Conservation (phyloP, 108 stramenopile genomes). For the Discostella pseudostelligera region DNA sequence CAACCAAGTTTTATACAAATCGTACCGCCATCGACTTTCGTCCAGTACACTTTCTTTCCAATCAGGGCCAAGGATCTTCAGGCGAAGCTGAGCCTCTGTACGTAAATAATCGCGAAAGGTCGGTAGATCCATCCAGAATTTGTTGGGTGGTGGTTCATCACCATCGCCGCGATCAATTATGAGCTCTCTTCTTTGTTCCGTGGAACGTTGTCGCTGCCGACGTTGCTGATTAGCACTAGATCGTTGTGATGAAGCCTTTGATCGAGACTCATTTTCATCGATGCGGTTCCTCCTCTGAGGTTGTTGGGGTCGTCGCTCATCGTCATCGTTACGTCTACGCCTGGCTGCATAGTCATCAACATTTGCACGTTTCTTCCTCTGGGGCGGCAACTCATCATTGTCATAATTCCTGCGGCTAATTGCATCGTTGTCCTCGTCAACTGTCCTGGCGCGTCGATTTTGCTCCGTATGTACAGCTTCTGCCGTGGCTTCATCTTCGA, state of each 20-base stretch:
- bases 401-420: constrained; percentile 4
- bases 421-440: not conserved
- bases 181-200: constrained; percentile 27
- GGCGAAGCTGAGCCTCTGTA: constrained; percentile 64
- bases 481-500: not conserved
- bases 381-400: not conserved
- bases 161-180: constrained; percentile 38
- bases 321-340: constrained; percentile 1
- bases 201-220: constrained; percentile 10
- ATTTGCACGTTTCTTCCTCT: not conserved
- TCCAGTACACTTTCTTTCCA: constrained; percentile 68
- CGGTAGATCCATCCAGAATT: constrained; percentile 76
- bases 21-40: constrained; percentile 77
- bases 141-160: constrained; percentile 47
- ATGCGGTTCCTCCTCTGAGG: not conserved
- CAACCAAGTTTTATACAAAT: constrained; percentile 82
- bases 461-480: not conserved
- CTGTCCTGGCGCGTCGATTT: not conserved
- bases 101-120: constrained; percentile 69
- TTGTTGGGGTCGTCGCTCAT: not conserved
- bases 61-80: constrained; percentile 66
- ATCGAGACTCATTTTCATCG: not conserved
- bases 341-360: no score
- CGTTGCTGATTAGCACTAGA: constrained; percentile 9
- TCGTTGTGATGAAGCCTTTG: not conserved